Conservation (phyloP, 768 basidiomycete species). For the Termitomyces titanicus region DNA sequence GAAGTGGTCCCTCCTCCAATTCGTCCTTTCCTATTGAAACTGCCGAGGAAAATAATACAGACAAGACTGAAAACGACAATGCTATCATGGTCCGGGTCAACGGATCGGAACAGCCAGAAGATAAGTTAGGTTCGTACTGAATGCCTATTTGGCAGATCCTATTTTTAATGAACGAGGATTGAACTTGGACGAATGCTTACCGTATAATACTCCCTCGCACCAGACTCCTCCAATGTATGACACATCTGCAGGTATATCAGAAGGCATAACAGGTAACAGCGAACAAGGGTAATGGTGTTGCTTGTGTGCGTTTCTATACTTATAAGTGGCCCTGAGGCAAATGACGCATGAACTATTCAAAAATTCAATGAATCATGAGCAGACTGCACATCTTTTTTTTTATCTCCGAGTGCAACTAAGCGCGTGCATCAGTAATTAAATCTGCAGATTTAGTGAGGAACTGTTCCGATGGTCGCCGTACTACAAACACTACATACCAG, state of each 20-base stretch:
- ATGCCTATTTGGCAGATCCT: slow-evolving; percentile 16
- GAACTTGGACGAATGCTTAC: slow-evolving; percentile 10
- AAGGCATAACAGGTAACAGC: slow-evolving; percentile 15
- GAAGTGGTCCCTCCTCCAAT: slow-evolving; percentile 6
- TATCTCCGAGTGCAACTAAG: no score
- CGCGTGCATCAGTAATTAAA: no score
- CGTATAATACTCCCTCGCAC: slow-evolving; percentile 26
- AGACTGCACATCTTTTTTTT: no score
- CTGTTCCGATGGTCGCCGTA: no score
- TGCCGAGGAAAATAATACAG: slow-evolving; percentile 18
- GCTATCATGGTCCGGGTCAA: slow-evolving; percentile 4
- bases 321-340: no score
- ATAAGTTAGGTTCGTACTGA: slow-evolving; percentile 15
- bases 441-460: no score
- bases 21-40: slow-evolving; percentile 15
- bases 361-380: no score
- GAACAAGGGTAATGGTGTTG: neutral
- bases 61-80: slow-evolving; percentile 20
- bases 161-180: neutral
- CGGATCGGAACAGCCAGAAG: neutral
- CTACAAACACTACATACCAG: no score
- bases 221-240: slow-evolving; percentile 28
- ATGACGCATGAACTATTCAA: no score
- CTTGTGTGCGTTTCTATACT: no score
- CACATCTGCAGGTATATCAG: slow-evolving; percentile 26